phyloP scores from a whole-genome alignment of 73 alveolate species.

The Tetrahymena malaccensis region DNA sequence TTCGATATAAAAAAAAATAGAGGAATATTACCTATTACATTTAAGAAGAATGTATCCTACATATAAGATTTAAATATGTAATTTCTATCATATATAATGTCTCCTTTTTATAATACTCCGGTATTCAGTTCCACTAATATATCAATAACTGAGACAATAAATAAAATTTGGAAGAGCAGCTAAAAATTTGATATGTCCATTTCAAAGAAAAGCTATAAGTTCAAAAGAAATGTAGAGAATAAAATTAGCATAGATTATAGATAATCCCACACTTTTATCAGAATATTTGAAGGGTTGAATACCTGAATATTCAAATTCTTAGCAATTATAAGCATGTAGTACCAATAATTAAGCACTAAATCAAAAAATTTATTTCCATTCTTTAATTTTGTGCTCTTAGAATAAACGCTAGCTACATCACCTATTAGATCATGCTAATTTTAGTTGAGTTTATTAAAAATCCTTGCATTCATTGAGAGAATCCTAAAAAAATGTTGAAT shows the following conservation, averaged over 20 bases:
- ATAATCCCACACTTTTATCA: neutral
- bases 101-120: slow-evolving; percentile 7
- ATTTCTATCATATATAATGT: neutral
- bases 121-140: neutral
- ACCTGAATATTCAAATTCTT: neutral
- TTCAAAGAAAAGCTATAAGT: neutral
- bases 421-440: neutral
- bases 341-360: neutral
- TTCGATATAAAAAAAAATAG: neutral
- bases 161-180: neutral
- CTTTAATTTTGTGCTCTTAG: neutral
- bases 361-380: neutral
- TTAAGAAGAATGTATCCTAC: neutral
- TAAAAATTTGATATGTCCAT: neutral
- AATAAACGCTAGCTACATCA: neutral
- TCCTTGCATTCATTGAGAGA: neutral
- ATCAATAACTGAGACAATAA: neutral
- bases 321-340: neutral
- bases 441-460: neutral
- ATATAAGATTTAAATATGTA: neutral
- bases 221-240: neutral
- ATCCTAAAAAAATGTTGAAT: neutral
- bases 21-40: neutral
- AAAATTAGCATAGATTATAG: neutral
- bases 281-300: neutral